Evolutionary conservation across 495 filamentous ascomycete genomes (phyloP), one percentile per base, ranked within the genome.

Genomic region (Tuber microsphaerosporum): DNA sequence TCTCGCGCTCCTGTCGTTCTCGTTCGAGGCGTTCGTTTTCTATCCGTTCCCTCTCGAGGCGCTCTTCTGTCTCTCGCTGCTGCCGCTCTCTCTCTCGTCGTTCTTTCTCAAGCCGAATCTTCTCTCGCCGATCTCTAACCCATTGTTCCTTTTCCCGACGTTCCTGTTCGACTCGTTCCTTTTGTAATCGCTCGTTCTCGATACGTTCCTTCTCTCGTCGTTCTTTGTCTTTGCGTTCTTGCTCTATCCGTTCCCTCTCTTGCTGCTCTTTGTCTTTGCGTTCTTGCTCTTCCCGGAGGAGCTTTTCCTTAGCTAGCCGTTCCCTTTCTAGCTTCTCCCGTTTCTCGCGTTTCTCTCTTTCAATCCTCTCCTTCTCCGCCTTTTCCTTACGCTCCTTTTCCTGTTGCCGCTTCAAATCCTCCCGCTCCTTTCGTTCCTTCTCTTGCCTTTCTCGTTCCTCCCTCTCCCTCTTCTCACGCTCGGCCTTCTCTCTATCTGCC

Each of bases 51-150:
- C 74, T 73, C 51, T 77, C 75, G 2, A 69, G 68, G 37, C 48
- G 79, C 39, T 81, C 79, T 41, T 76, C 75, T 42, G 14, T 1
- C 5, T 65, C 56, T 34, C 56, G 56, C 56, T 80, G 77, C 17
- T 65, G 17, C 43, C 74, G 82, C 79, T 82, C 86, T 80, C 74
- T 83, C 81, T 83, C 85, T 73, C 72, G 83, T 79, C 68, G 83
- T 74, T 81, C 82, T 83, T 77, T 83, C 83, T 77, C 85, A 81
- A 45, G 78, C 71, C 77, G 77, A 71, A 79, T 79, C 70, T 79
- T 84, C 81, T 86, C 85, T 71, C 84, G 85, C 70, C 86, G 74
- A 73, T 88, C 87, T 65, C 84, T 84, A 74, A 86, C 85, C 86
- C 87, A 86, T n/a, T 83, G 84, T 75, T 88, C 87, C 46, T 85